Percentiles rank a stretch among this genome's conserved stretches.
Evolutionary conservation across 129 eudicot species (phyloP).

Genomic region (Pseudognaphalium luteoalbum): DNA sequence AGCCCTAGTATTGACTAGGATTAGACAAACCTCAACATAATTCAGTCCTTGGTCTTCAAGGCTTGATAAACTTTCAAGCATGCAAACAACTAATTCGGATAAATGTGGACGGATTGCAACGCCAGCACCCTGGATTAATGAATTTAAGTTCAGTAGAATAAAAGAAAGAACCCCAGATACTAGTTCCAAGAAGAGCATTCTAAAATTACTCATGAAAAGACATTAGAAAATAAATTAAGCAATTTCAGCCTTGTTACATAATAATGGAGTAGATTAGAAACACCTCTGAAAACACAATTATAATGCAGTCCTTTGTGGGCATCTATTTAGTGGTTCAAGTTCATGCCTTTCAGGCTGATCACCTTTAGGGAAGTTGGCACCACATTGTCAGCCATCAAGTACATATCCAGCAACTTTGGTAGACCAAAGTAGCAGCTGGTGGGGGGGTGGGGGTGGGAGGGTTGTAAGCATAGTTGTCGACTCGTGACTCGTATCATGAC

Average conservation of each 20-base stretch:
- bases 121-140: constrained; percentile 80
- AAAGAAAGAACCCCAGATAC: background rate
- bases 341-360: too few relatives aligned
- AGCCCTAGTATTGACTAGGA: constrained; percentile 20
- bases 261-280: background rate
- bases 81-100: constrained; percentile 87
- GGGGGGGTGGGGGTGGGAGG: too few relatives aligned
- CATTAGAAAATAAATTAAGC: background rate
- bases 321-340: too few relatives aligned
- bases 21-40: constrained; percentile 78
- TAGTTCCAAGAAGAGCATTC: constrained; percentile 15
- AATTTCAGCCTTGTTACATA: background rate
- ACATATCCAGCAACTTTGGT: background rate
- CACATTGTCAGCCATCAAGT: too few relatives aligned
- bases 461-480: too few relatives aligned
- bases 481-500: too few relatives aligned
- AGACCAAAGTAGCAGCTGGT: background rate
- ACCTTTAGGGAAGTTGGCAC: too few relatives aligned
- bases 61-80: constrained; percentile 98
- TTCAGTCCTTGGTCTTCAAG: constrained; percentile 96
- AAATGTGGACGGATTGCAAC: constrained; percentile 87
- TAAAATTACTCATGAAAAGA: constrained; percentile 1
- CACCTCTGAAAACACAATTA: background rate
- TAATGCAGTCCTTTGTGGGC: background rate
- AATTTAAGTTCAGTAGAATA: constrained; percentile 6